Base-by-base conservation (phyloP, 805 yeast genomes). In the Kregervanrija delftensis region DNA sequence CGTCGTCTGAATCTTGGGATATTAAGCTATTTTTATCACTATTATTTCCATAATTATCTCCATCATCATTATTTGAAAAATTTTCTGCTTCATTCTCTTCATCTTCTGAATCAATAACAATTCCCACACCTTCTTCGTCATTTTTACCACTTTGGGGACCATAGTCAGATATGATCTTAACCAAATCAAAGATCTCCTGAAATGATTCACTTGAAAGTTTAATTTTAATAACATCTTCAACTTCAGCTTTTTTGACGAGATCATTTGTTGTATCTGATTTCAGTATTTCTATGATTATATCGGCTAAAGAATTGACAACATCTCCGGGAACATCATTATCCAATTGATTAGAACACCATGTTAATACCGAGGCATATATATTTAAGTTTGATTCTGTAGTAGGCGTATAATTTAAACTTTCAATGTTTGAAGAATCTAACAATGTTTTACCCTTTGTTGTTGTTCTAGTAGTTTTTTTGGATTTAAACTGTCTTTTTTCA, bases 251-350 rank as follows among this genome's bases (percentile, higher is more conserved):
- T 49, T 75, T 75, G 8, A 64, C 65, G 3, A 54, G 50, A 14
- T 76, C 79, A 1, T 69, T 61, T 1, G 63, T 45, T 1, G 61
- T 66, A 1, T 71, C 79, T 41, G 70, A 68, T 52, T 76, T 79
- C 47, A 84, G 54, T 1, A 73, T 62, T 49, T 76, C 83, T 35
- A 86, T 53, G 0, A 81, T 57, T 3, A 81, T 67, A 58, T 86
- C 93, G 2, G 87, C 77, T 4, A 89, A 86, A 3, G 93, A 82
- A 15, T 79, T 59, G 2, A 88, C 71, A 2, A 80, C 76, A 37
- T 79, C 86, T 45, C 84, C 88, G 8, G 90, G 77, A n/a, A 86
- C 76, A 59, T 89, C 97, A 40, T 69, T 71, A 11, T 82, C 84
- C 35, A 85, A 63, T 13, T 70, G 66, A 2, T 65, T 59, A 5